Evolutionary conservation across 495 filamentous ascomycete genomes (phyloP), one percentile per base, ranked within the genome.

Genomic region (Xylaria scruposa): DNA sequence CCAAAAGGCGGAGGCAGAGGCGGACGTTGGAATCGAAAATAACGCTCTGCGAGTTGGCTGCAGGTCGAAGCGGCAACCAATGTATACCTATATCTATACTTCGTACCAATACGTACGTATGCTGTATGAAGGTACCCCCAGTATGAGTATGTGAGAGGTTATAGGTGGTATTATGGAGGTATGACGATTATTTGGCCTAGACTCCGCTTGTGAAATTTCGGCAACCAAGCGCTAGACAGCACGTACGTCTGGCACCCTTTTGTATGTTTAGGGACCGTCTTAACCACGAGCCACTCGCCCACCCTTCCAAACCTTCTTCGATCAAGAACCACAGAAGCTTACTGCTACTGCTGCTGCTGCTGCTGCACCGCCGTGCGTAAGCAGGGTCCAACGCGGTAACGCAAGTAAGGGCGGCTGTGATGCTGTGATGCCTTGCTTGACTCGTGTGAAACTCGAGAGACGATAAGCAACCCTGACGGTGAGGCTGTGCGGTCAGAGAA

Each of bases 401-500:
- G 64, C 46, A 47, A 19, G 47, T 40, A 54, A 67, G 26, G 29
- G 33, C 51, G 36, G 26, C 26, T 26, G 38, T 42, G 53, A 68
- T 38, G 26, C 26, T 26, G 38, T 42, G 66, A 68, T 38, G 40
- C 40, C 51, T 59, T 68, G 66, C 21, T 12, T 58, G 47, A 40
- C 17, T 54, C 54, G 42, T 51, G 26, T 19, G 42, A 51, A 61
- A 42, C 56, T 54, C 29, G 8, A 12, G 33, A 44, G 42, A 47
- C 3, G 24, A 69, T 51, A 51, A 38, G 26, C 63, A 31, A 53
- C 60, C 31, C 26, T 21, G 49, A 29, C 69, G 60, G 31, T 65
- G 68, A 70, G 68, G 58, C 59, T 64, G 46, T 70, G 68, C 46
- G 47, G 68, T 64, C 47, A 44, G 33, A 26, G 31, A 47, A 49